Evolutionary conservation across 2,329 filamentous ascomycete genomes (phyloP).

Genomic region (Aureobasidium sp.): DNA sequence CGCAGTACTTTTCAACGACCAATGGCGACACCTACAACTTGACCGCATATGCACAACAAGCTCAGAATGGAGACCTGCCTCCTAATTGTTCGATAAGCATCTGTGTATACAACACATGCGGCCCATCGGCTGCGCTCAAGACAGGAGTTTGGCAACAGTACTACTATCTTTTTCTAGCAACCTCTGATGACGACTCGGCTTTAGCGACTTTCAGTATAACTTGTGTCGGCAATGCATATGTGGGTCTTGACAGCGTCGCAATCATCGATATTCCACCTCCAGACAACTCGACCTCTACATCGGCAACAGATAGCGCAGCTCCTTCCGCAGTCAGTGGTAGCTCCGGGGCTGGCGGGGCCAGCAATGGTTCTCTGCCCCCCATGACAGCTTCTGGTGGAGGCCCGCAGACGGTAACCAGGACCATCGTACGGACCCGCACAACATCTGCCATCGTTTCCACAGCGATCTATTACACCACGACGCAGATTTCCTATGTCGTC

Average conservation of each 20-base stretch:
- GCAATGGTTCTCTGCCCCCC: neutral
- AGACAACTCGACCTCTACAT: neutral
- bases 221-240: constrained; percentile 5
- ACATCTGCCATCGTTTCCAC: neutral
- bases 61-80: neutral
- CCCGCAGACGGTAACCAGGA: neutral
- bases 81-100: neutral
- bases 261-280: constrained; percentile 6
- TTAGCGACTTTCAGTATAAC: constrained; percentile 3
- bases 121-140: neutral
- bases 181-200: neutral
- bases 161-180: neutral
- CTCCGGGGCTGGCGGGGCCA: neutral
- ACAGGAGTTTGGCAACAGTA: neutral
- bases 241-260: constrained; percentile 1
- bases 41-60: neutral
- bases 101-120: neutral
- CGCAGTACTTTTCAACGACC: neutral
- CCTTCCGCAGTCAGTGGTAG: neutral
- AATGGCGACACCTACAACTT: constrained; percentile 1
- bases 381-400: neutral
- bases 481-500: neutral
- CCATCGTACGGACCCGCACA: neutral
- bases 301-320: neutral
- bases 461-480: constrained; percentile 2